Percentiles rank a stretch among this genome's conserved stretches.
These are phyloP conservation scores for Fusarium anthophilum DNA, from an alignment of 2,329 filamentous ascomycete genomes.

Conservation along the genomic window DNA sequence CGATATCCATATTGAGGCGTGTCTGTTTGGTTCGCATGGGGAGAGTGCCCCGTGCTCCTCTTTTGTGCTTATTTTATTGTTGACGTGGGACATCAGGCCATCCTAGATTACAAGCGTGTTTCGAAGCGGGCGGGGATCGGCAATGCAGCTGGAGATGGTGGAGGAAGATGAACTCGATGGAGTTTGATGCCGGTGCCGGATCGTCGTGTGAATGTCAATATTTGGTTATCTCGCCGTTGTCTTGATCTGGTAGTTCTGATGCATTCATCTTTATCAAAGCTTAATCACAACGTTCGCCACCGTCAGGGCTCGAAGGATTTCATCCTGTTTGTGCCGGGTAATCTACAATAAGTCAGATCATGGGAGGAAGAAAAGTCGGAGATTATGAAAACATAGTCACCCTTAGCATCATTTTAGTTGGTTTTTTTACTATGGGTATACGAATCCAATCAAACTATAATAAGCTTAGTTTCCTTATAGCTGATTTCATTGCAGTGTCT, in stretches of 20 bases:
- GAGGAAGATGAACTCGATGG: constrained; percentile 13
- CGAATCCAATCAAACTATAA: background rate
- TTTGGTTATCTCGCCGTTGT: constrained; percentile 4
- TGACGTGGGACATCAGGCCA: constrained; percentile 33
- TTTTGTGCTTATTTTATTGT: constrained; percentile 16
- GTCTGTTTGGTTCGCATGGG: constrained; percentile 35
- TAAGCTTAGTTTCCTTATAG: no score
- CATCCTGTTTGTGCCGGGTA: background rate
- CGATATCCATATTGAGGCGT: constrained; percentile 29
- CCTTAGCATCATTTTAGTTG: background rate
- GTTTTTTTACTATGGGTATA: background rate
- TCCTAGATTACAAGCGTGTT: constrained; percentile 33
- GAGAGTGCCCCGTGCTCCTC: constrained; percentile 33
- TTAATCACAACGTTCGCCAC: background rate
- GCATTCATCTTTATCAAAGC: background rate
- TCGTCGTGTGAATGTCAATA: constrained; percentile 14
- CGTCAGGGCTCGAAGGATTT: background rate
- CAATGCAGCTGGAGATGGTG: constrained; percentile 21
- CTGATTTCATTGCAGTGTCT: background rate
- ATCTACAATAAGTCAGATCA: background rate
- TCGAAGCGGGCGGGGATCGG: constrained; percentile 30
- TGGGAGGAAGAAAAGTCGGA: background rate
- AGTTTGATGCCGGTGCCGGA: constrained; percentile 21
- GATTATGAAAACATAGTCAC: background rate
- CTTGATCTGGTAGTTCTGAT: background rate